Conservation (phyloP, 257 asterid genomes). For the Penstemon newberryi region DNA sequence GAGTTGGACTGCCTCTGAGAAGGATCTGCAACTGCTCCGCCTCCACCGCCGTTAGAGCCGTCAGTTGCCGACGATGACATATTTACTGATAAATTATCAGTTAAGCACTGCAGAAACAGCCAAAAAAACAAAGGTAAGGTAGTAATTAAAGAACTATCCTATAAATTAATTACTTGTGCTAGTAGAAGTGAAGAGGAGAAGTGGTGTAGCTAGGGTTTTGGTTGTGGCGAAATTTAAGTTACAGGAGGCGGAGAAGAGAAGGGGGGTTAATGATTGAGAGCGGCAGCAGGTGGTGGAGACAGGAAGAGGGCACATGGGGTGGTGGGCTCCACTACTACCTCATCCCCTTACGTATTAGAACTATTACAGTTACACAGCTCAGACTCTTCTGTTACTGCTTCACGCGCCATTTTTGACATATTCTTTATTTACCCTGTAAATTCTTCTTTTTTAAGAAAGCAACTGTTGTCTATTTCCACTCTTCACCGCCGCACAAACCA, state of each 20-base stretch:
- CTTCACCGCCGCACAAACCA: too few species aligned
- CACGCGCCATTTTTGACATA: neutral
- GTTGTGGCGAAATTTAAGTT: neutral
- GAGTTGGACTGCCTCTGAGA: conserved; percentile 37
- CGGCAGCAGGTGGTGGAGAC: conserved; percentile 96
- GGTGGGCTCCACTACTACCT: conserved; percentile 31
- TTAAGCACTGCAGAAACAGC: too few species aligned
- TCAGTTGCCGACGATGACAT: conserved; percentile 54
- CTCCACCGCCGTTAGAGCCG: conserved; percentile 30
- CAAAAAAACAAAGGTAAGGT: too few species aligned
- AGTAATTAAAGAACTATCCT: too few species aligned
- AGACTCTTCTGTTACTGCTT: neutral
- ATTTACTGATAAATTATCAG: neutral
- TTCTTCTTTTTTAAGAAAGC: too few species aligned
- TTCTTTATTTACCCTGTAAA: too few species aligned
- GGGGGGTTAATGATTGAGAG: conserved; percentile 71
- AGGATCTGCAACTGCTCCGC: conserved; percentile 37
- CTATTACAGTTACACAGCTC: too few species aligned
- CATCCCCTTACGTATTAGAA: neutral
- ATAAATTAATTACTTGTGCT: too few species aligned
- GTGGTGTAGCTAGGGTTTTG: conserved; percentile 23
- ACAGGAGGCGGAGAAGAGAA: conserved; percentile 12
- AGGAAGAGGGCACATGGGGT: conserved; percentile 93
- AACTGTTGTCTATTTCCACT: too few species aligned
- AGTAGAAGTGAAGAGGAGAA: neutral